Conservation (phyloP, 306 rosid species). For the Quercus rubra region DNA sequence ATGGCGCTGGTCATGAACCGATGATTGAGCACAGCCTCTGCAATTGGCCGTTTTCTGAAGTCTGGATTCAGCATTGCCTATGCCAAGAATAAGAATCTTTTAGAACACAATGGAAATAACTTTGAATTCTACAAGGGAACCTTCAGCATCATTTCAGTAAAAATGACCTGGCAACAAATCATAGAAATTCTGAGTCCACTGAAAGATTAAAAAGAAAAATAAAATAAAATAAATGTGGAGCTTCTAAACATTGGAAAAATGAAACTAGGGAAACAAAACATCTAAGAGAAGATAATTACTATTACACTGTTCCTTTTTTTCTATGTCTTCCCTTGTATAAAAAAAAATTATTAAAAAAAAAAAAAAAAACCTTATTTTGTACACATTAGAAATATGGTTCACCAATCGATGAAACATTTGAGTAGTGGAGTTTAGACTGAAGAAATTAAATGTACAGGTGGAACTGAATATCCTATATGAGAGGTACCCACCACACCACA, state of each 20-base stretch:
- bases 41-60: conserved; percentile 72
- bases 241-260: background rate
- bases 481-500: background rate
- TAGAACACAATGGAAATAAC: background rate
- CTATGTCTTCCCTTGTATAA: background rate
- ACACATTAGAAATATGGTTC: background rate
- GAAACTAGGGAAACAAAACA: background rate
- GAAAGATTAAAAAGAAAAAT: background rate
- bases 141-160: background rate
- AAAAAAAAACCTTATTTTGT: background rate
- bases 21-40: conserved; percentile 71
- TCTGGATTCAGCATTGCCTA: conserved; percentile 93
- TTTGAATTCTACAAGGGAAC: background rate
- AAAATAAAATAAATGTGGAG: background rate
- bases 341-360: too few relatives aligned
- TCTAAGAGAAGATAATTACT: background rate
- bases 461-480: background rate
- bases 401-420: background rate
- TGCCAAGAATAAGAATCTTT: background rate
- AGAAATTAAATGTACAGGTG: background rate
- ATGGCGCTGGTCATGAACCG: conserved; percentile 51
- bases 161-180: background rate
- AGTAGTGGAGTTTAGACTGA: background rate
- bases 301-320: background rate
- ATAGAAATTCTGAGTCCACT: background rate